Base-by-base conservation (phyloP, 2,329 filamentous ascomycete species). In the Diaporthe destruens region DNA sequence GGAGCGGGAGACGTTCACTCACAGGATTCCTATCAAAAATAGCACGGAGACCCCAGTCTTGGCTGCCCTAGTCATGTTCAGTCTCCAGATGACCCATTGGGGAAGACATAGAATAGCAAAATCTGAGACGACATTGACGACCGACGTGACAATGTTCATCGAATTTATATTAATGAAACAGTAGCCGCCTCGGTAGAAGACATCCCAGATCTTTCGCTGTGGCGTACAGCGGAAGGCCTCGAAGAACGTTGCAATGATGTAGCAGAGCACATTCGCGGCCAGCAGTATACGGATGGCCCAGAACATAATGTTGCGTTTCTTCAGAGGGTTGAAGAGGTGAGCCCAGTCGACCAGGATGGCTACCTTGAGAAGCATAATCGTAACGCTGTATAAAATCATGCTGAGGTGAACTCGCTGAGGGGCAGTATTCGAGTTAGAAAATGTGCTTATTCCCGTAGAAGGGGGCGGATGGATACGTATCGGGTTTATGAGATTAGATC, bases 11-110 rank as follows among this genome's bases (percentile, higher is more conserved):
- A 57, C 2, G 11, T 5, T 11, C 29, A 57, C 55, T 57, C 55
- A 57, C 55, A 36, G 4, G 1, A 57, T 39, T 39, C 55, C 55
- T 14, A 57, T 39, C 20, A 57, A n/a, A 32, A 59, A 59, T 25
- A 59, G 14, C 7, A 42, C 34, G 6, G 55, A 23, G 6, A 59
- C 55, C 7, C 55, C 34, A 42, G 55, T 34, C 14, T 6, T 59
- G 3, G 20, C 9, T n/a, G 55, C 34, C 2, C 34, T 39, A 9
- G 55, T 42, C 55, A 59, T 59, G 1, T 59, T 59, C 11, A 59
- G 34, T 34, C 55, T 42, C 55, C 55, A 59, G 20, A 59, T 59
- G n/a, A 59, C 34, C 34, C 20, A 59, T 42, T 59, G 55, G 6
- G 55, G 55, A 25, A 59, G 20, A 34, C 11, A 20, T n/a, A 59